phyloP scores from a whole-genome alignment of 495 filamentous ascomycete genomes.

The Barbatosphaeria neglecta region DNA sequence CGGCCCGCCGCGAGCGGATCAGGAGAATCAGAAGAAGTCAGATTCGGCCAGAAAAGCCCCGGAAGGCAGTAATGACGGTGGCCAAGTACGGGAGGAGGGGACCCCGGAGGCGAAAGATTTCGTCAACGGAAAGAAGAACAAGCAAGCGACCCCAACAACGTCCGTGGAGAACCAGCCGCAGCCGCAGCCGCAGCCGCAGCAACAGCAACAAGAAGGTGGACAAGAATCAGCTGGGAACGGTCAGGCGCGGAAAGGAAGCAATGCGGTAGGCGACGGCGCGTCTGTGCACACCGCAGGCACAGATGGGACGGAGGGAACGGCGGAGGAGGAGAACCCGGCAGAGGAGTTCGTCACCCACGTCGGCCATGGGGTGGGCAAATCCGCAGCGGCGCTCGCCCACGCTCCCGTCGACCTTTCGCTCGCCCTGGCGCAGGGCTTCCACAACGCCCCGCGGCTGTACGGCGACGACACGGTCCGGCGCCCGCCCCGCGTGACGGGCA shows the following conservation, averaged over 20 bases:
- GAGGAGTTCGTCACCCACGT: slow-evolving; percentile 30
- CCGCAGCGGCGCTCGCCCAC: slow-evolving; percentile 33
- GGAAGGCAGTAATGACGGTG: background rate
- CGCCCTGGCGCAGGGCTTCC: slow-evolving; percentile 68
- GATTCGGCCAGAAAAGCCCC: background rate
- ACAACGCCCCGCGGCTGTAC: slow-evolving; percentile 72
- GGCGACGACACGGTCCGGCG: slow-evolving; percentile 38
- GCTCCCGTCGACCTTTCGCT: slow-evolving; percentile 58
- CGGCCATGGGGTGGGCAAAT: slow-evolving; percentile 32
- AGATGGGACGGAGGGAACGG: slow-evolving; percentile 5
- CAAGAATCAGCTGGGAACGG: background rate
- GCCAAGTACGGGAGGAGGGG: background rate
- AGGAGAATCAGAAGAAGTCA: background rate
- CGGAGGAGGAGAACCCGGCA: slow-evolving; percentile 21
- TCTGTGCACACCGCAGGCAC: slow-evolving; percentile 4
- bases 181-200: background rate
- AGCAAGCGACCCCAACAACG: background rate
- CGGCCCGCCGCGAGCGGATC: no score
- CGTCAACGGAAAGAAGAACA: slow-evolving; percentile 7
- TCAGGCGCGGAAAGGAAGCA: no score
- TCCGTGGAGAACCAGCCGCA: no score
- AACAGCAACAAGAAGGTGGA: background rate
- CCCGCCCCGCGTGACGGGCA: slow-evolving; percentile 50
- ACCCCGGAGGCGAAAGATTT: slow-evolving; percentile 12
- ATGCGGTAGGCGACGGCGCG: background rate